Base-by-base conservation (phyloP, 148 eudicot species). In the Nyssa sinensis region DNA sequence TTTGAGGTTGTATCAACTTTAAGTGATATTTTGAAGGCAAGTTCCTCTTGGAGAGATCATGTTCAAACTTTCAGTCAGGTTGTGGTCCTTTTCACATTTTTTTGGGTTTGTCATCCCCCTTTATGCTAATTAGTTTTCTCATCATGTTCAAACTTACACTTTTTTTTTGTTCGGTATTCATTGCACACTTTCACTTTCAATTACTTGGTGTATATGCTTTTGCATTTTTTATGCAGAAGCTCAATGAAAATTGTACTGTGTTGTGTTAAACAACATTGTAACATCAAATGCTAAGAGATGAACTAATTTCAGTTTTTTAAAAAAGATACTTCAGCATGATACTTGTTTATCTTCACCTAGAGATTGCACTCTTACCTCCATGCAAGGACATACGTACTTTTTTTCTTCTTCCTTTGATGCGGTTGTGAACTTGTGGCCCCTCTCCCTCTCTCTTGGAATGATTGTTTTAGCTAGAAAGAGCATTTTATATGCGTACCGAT, bases 21-120 rank as follows among this genome's bases (percentile, higher is more conserved):
- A 62, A 89, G 97, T 79, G 99, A 96, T 88, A 93, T 96, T 71
- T 77, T 96, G 71, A 94, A 93, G 82, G 88, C 90, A 77, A 93
- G 97, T 81, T 90, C 99, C 24, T 91, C 93, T 67, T 96, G 98
- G 99, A 84, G 98, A 78, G 99, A 96, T 87, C 99, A 93, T 67
- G 98, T 90, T 58, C 98, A 93, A 79, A 93, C 94, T 66, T 93
- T 93, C 78, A 91, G 85, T 33, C 95, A 95, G 96, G 99, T n/a
- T 93, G 78, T 63, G 34, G 24, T 39, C 55, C 23, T 44, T n/a
- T n/a, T n/a, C 21, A 8, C 5, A 41, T 13, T 66, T 73, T 69
- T n/a, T n/a, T 29, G 21, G 57, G 57, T n/a, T n/a, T n/a, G 29
- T 3, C 53, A 33, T 35, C 58, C 30, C 62, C 39, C 58, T 28